Evolutionary conservation across 2,329 filamentous ascomycete genomes (phyloP), one percentile per base, ranked within the genome.

Genomic region (Neofusicoccum kwambonambiense): DNA sequence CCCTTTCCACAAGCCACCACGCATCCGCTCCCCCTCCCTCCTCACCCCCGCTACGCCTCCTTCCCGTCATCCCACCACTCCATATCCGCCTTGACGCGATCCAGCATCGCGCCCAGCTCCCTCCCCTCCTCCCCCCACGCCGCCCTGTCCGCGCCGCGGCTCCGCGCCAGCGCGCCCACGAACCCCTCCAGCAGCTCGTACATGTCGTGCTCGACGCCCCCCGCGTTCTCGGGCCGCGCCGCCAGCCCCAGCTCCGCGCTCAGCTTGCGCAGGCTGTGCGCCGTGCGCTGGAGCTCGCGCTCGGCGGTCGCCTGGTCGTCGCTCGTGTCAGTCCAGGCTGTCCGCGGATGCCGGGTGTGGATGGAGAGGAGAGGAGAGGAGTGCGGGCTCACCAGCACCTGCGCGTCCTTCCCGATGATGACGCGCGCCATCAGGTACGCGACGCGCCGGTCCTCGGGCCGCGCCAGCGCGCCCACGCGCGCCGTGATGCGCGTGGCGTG

Each of bases 401-500:
- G 19, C 13, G 7, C 15, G 13, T 57, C 54, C 22, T 57, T 57
- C 6, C 5, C 22, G 17, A 57, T 3, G 4, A 44, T 9, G 3
- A 44, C 22, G 19, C 27, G 22, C 39, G 41, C 27, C 3, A 57
- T 57, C 54, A 57, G 15, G 39, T 42, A 57, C 54, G 41, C 39
- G 5, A 45, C 7, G 8, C 54, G 39, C 39, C 11, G 19, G 39
- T 57, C 22, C 39, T 13, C 6, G 11, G 22, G 22, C 22, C 11
- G 9, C 3, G 27, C 12, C 4, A 11, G 15, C 42, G 42, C 42
- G 42, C 17, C 42, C 47, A 35, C 9, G n/a, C 6, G 22, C 47
- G 13, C 22, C 22, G 11, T 4, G 22, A 50, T n/a, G 22, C 47
- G 47, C 47, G 13, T 5, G n/a, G 22, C 27, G 47, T 99, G 13